Evolutionary conservation across 805 yeast species (phyloP).

Genomic region (Candida ulmi): DNA sequence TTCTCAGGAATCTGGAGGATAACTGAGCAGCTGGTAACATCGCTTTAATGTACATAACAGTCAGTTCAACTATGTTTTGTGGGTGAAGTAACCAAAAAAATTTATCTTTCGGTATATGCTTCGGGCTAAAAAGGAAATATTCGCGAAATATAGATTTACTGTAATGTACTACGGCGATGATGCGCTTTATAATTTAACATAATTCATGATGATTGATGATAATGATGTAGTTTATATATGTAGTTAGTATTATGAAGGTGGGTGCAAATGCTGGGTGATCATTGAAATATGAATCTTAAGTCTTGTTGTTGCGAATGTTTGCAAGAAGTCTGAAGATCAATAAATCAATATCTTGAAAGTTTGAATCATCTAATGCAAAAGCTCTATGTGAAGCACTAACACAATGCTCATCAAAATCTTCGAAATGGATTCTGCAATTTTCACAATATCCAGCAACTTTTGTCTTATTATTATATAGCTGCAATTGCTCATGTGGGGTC

Average conservation of each 20-base stretch:
- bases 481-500: conserved; percentile 4
- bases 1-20: no score
- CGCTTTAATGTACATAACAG: no score
- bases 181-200: no score
- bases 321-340: conserved; percentile 42
- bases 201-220: no score
- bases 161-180: no score
- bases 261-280: no score
- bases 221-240: no score
- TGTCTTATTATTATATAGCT: conserved; percentile 11
- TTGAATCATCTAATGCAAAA: conserved; percentile 67
- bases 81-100: no score
- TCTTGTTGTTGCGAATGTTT: conserved; percentile 15
- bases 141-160: neutral
- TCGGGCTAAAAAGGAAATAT: neutral
- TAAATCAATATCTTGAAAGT: conserved; percentile 73
- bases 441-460: conserved; percentile 80
- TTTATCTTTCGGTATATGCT: no score
- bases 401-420: conserved; percentile 73
- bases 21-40: no score
- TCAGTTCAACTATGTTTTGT: no score
- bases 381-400: conserved; percentile 62
- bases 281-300: no score
- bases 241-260: neutral
- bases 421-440: conserved; percentile 82